Conservation (phyloP, 352 stramenopile species). For the Pythium biforme region DNA sequence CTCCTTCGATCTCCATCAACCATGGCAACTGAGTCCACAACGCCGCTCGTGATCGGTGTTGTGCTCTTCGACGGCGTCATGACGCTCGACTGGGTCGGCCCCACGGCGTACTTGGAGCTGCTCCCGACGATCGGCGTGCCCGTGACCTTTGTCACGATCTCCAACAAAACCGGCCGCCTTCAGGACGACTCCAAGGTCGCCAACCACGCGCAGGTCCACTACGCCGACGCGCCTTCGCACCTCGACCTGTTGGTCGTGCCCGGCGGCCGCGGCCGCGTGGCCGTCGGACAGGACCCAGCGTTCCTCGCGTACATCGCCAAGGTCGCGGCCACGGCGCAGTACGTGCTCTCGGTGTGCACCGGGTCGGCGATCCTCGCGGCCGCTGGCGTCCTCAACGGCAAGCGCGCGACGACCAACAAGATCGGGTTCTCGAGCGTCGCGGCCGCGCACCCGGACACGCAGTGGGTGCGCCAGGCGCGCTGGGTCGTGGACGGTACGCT, state of each 20-base stretch:
- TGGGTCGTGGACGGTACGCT: constrained; percentile 58
- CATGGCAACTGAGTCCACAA: not conserved
- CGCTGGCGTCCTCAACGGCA: constrained; percentile 43
- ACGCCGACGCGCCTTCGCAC: constrained; percentile 23
- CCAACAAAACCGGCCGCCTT: constrained; percentile 33
- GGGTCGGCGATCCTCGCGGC: constrained; percentile 43
- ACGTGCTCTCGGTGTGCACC: constrained; percentile 60
- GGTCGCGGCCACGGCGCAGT: constrained; percentile 27
- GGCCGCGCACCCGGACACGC: constrained; percentile 29
- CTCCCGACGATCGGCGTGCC: constrained; percentile 41
- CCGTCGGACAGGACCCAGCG: constrained; percentile 34
- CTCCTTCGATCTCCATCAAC: too few species aligned
- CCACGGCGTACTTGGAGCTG: constrained; percentile 56
- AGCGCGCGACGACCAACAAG: constrained; percentile 67
- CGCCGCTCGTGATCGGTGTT: constrained; percentile 43
- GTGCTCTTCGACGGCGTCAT: constrained; percentile 61
- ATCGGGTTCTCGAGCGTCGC: constrained; percentile 41
- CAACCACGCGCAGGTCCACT: constrained; percentile 37
- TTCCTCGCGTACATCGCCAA: constrained; percentile 44
- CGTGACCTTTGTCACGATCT: constrained; percentile 56
- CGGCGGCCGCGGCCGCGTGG: constrained; percentile 30
- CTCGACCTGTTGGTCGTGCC: constrained; percentile 51
- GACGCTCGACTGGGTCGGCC: constrained; percentile 60
- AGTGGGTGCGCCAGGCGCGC: constrained; percentile 55
- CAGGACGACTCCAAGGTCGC: constrained; percentile 39